A percentile compares a stretch with the other conserved stretches of the same genome.
phyloP scores from a whole-genome alignment of 2,329 filamentous ascomycete species.

The Diaporthe velutina region DNA sequence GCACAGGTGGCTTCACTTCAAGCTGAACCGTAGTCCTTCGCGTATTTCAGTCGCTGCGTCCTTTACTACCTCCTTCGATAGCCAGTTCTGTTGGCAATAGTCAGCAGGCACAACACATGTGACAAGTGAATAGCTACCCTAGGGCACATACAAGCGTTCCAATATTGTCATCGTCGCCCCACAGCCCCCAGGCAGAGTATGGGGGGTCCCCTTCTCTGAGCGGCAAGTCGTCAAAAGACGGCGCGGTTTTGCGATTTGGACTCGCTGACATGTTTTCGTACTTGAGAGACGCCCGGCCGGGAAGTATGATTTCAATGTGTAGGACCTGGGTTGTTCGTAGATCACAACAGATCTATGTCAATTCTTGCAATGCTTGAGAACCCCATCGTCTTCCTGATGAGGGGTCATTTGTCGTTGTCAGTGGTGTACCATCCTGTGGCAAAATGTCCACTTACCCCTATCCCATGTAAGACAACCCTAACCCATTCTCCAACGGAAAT shows the following conservation, averaged over 20 bases:
- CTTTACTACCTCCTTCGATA: conserved; percentile 40
- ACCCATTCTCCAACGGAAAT: neutral
- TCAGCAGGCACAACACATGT: neutral
- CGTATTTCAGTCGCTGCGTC: conserved; percentile 35
- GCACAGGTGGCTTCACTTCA: conserved; percentile 34
- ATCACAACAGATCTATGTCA: neutral
- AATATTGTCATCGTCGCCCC: conserved; percentile 26
- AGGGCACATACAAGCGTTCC: conserved; percentile 39
- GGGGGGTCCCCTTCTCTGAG: conserved; percentile 2
- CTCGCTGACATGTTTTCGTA: neutral
- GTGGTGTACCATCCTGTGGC: neutral
- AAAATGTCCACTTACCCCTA: neutral
- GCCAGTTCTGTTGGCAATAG: conserved; percentile 37
- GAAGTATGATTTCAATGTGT: neutral
- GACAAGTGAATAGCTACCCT: no score
- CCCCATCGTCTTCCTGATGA: neutral
- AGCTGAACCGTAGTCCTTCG: conserved; percentile 35
- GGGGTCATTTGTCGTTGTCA: neutral
- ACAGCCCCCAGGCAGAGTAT: conserved; percentile 33
- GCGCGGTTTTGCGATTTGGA: neutral
- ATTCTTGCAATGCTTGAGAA: neutral
- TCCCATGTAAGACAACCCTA: neutral
- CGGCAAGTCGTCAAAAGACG: neutral
- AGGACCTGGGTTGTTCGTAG: neutral
- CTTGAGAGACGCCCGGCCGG: neutral